Conservation (phyloP, 768 basidiomycete genomes). For the Fibroporia radiculosa region DNA sequence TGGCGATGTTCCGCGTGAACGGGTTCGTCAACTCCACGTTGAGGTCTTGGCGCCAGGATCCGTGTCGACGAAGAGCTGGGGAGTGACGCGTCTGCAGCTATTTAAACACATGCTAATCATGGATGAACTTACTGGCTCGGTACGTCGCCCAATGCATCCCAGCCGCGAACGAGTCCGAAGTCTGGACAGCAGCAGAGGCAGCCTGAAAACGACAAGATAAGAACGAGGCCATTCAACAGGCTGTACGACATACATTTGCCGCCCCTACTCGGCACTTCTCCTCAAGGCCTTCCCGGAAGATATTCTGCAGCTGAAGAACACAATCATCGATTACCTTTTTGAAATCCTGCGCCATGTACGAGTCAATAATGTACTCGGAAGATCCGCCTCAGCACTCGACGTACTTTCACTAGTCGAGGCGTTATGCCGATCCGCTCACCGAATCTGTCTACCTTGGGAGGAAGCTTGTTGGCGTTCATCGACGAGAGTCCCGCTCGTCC, state of each 20-base stretch:
- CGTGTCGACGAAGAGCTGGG: conserved; percentile 43
- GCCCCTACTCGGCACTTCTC: conserved; percentile 51
- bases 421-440: conserved; percentile 40
- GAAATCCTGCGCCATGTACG: conserved; percentile 35
- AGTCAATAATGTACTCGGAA: not conserved
- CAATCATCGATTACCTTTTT: conserved; percentile 33
- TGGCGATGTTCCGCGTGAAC: conserved; percentile 51
- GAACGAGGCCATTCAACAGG: not conserved
- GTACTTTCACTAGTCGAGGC: conserved; percentile 35
- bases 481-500: conserved; percentile 24
- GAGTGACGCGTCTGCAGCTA: not conserved
- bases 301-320: conserved; percentile 38
- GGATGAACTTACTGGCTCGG: conserved; percentile 39
- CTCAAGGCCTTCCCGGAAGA: conserved; percentile 48
- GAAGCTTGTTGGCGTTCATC: conserved; percentile 19
- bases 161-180: conserved; percentile 40
- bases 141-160: conserved; percentile 58
- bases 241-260: conserved; percentile 29
- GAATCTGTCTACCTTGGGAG: conserved; percentile 34
- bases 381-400: not conserved
- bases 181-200: conserved; percentile 37
- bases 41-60: conserved; percentile 49
- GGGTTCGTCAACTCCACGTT: conserved; percentile 51
- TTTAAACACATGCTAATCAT: not conserved
- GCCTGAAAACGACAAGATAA: conserved; percentile 27